Base-by-base conservation (phyloP, 345 rosid species). In the Acer yangbiense region DNA sequence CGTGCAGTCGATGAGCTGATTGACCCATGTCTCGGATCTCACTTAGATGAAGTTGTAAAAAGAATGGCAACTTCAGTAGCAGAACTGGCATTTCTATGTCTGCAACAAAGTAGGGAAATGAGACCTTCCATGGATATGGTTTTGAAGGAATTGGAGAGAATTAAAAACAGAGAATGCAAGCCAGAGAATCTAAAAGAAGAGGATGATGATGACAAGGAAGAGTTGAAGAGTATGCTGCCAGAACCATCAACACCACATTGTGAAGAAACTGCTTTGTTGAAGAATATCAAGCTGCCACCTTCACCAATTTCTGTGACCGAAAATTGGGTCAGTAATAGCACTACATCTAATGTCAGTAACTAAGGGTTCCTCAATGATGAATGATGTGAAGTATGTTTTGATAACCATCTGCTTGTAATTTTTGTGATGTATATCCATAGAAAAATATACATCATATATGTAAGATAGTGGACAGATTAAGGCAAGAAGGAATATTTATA, bases 291-390 rank as follows among this genome's bases (percentile, higher is more conserved):
- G 65, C 69, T 17, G 41, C 86, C 81, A 12, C 46, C 80, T 76
- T 94, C 97, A 65, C 97, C 93, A 0, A 65, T 77, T 62, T 90
- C 97, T 10, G 92, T 88, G 77, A 85, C 89, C 13, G 77, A 82
- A 3, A 85, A 78, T 70, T 90, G 94, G 94, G 52, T 73, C 21
- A 91, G 92, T 74, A 78, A 55, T 21, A 41, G 76, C 54, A 84
- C 86, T 68, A 86, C 94, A 62, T 82, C 89, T 7, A 78, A 68
- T 68, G 71, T 58, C 64, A 86, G 90, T 69, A 74, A 76, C 58
- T 84, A 55, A 50, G 63, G 48, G 20, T 17, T 23, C 29, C 62
- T 10, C 3, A 12, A 44, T 35, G 50, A 13, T 57, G 65, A 52
- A 21, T 35, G n/a, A 20, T 58, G 32, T 11, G 17, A 57, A 72